phyloP scores from a whole-genome alignment of 257 asterid genomes.

The Penstemon eatonii region DNA sequence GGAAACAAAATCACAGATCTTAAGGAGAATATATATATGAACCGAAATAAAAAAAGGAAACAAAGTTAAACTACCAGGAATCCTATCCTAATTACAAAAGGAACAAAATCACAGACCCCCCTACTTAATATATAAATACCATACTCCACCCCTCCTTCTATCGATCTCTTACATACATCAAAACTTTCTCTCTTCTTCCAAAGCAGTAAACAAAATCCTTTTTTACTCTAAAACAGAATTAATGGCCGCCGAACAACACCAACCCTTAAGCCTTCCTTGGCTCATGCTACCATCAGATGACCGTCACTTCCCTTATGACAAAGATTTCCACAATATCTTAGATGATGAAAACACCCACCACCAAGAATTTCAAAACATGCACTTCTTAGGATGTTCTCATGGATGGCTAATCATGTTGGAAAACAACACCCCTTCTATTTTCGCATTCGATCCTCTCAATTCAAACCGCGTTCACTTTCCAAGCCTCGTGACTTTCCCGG shows the following conservation, averaged over 20 bases:
- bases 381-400: constrained; percentile 3
- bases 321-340: neutral
- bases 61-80: too few species aligned
- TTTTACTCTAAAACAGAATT: too few species aligned
- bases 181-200: neutral
- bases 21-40: too few species aligned
- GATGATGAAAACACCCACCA: neutral
- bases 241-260: neutral
- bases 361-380: constrained; percentile 2
- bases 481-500: neutral
- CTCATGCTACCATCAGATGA: neutral
- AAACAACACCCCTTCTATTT: neutral
- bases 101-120: too few species aligned
- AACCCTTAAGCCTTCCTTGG: neutral
- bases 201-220: neutral
- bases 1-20: too few species aligned
- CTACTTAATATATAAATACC: too few species aligned
- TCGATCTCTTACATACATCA: too few species aligned
- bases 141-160: too few species aligned
- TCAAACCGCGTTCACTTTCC: neutral
- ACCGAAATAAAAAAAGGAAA: too few species aligned
- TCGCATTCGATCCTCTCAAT: neutral
- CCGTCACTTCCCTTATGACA: neutral
- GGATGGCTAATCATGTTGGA: constrained; percentile 11
- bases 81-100: too few species aligned